Evolutionary conservation across 352 stramenopile species (phyloP), one percentile per base, ranked within the genome.

Genomic region (Globisporangium cystogenes): DNA sequence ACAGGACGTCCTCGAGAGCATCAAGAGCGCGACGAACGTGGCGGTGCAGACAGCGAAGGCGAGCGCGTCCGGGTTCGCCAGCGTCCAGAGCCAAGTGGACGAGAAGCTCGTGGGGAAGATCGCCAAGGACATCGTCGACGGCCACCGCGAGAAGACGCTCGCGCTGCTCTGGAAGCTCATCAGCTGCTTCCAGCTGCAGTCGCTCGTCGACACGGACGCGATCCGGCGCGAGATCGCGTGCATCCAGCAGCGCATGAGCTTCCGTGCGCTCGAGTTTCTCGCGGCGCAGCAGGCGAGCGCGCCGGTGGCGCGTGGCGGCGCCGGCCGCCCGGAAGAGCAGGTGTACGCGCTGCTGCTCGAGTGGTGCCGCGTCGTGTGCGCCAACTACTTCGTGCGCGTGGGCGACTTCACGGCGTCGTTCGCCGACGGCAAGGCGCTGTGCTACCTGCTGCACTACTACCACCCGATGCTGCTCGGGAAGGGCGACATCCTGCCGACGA

Each of bases 381-480:
- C 90, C 6, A 90, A 89, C 57, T 98, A 98, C 52, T 72, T 78
- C 39, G 48, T 98, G 5, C 53, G 55, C 15, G 72, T 99, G 3
- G 58, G 57, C 12, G 92, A 98, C 61, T 98, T 98, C 53, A 96
- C 93, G 1, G 67, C 61, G 0, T 98, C 90, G 16, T 98, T 98
- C 72, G 86, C 90, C 18, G 94, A 98, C 48, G 96, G 95, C 7
- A 88, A 81, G 26, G 92, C 74, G 14, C 62, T 98, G 26, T 98
- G 95, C 62, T 85, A 96, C 23, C 66, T 99, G 21, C 62, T 99
- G 27, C 93, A 98, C 62, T 98, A 97, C 65, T 99, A 99, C 56
- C 94, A 98, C 59, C 96, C 96, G 5, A 82, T 84, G 62, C 61
- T 98, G 8, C 51, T 98, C 12, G 68, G 67, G 11, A 91, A 88